Evolutionary conservation across 495 filamentous ascomycete species (phyloP).

Genomic region (Tuber umbilicatum): DNA sequence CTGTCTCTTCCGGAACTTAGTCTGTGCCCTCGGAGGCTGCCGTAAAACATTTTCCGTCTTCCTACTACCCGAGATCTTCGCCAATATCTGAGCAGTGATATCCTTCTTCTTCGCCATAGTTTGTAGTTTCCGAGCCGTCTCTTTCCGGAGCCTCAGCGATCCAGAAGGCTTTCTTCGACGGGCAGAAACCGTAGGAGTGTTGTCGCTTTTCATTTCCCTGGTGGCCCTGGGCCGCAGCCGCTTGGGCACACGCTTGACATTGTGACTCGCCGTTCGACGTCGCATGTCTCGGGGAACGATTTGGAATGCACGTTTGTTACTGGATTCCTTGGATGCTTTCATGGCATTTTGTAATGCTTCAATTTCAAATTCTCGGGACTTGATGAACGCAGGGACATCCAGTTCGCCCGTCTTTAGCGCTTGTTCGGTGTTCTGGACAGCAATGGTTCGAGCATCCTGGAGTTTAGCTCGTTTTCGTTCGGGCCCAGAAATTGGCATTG

Average conservation of each 20-base stretch:
- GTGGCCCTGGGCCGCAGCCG: slow-evolving; percentile 62
- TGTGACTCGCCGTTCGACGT: slow-evolving; percentile 85
- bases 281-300: slow-evolving; percentile 76
- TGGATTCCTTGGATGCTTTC: slow-evolving; percentile 58
- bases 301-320: slow-evolving; percentile 76
- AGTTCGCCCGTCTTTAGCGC: slow-evolving; percentile 72
- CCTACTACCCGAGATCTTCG: slow-evolving; percentile 10
- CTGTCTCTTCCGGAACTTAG: slow-evolving; percentile 80
- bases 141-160: slow-evolving; percentile 66
- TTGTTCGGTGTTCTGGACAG: slow-evolving; percentile 62
- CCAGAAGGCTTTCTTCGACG: slow-evolving; percentile 64
- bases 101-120: slow-evolving; percentile 55
- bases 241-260: slow-evolving; percentile 84
- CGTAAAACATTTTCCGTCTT: slow-evolving; percentile 53
- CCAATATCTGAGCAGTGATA: slow-evolving; percentile 48
- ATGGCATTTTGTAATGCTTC: slow-evolving; percentile 73
- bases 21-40: slow-evolving; percentile 56
- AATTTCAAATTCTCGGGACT: slow-evolving; percentile 81
- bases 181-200: slow-evolving; percentile 74
- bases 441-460: slow-evolving; percentile 62
- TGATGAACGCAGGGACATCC: slow-evolving; percentile 72
- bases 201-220: slow-evolving; percentile 83
- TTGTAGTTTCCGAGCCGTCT: slow-evolving; percentile 68
- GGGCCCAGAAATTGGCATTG: slow-evolving; percentile 20
- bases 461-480: slow-evolving; percentile 60